Evolutionary conservation across 768 basidiomycete species (phyloP).

Genomic region (Hygrophorus russula): DNA sequence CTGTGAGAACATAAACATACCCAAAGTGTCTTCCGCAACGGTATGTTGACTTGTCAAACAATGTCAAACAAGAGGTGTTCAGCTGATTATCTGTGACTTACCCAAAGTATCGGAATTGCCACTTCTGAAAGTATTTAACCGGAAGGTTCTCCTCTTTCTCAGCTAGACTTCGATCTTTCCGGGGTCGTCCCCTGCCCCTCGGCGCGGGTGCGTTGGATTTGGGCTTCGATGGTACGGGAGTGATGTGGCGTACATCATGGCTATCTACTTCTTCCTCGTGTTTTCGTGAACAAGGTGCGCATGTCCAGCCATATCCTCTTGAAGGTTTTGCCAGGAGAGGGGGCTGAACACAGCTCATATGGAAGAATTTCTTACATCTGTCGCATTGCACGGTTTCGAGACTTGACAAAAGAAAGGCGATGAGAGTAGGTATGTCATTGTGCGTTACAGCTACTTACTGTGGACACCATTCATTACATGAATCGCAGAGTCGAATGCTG

Average conservation of each 20-base stretch:
- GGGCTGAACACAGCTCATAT: conserved; percentile 90
- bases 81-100: conserved; percentile 28
- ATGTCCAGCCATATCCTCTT: conserved; percentile 96
- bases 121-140: conserved; percentile 82
- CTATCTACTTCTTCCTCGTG: conserved; percentile 82
- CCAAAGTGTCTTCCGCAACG: conserved; percentile 83
- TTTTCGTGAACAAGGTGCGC: conserved; percentile 80
- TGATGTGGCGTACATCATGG: conserved; percentile 52
- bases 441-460: conserved; percentile 38
- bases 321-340: conserved; percentile 87
- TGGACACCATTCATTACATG: conserved; percentile 84
- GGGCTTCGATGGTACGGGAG: conserved; percentile 34
- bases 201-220: conserved; percentile 67
- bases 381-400: conserved; percentile 84
- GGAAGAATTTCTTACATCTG: conserved; percentile 87
- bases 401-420: conserved; percentile 26
- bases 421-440: conserved; percentile 8
- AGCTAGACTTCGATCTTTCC: conserved; percentile 62
- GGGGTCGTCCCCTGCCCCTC: conserved; percentile 63
- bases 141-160: conserved; percentile 70
- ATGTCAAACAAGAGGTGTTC: conserved; percentile 4
- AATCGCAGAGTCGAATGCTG: conserved; percentile 70
- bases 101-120: conserved; percentile 97
- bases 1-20: conserved; percentile 24
- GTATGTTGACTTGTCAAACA: conserved; percentile 61